Evolutionary conservation across 2,329 filamentous ascomycete species (phyloP).

Genomic region (Periconia sp.): DNA sequence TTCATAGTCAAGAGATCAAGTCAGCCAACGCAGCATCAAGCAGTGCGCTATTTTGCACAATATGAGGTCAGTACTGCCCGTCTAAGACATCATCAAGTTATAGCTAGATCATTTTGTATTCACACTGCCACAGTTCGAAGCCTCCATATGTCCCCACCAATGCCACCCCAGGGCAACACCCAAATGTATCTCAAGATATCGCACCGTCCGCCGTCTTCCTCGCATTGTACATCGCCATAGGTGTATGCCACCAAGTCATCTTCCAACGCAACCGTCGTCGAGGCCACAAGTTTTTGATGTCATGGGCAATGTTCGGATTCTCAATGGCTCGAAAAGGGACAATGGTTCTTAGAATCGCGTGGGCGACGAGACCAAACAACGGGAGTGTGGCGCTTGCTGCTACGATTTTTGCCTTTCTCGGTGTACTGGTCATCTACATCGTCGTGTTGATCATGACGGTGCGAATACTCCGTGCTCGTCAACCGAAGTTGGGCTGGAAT

Average conservation of each 20-base stretch:
- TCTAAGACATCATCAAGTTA: no score
- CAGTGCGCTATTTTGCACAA: no score
- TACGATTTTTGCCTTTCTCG: background rate
- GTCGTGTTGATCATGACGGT: background rate
- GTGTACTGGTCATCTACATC: background rate
- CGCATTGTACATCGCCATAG: background rate
- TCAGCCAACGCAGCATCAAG: no score
- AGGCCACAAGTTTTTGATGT: background rate
- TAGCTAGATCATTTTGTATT: background rate
- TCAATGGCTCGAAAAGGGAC: background rate
- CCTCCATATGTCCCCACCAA: background rate
- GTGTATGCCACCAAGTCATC: background rate
- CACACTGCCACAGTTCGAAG: background rate
- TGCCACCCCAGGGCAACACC: background rate
- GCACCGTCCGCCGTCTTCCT: background rate
- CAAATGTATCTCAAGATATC: background rate
- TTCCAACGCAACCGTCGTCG: background rate
- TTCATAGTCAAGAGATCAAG: no score
- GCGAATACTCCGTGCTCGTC: background rate
- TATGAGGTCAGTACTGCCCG: no score
- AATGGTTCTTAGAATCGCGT: background rate
- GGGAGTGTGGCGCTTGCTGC: background rate
- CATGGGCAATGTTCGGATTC: background rate
- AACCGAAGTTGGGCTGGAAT: background rate
- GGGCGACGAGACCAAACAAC: background rate